phyloP scores from a whole-genome alignment of 1,284 basidiomycete genomes.

The Cutaneotrichosporon dermatis region DNA sequence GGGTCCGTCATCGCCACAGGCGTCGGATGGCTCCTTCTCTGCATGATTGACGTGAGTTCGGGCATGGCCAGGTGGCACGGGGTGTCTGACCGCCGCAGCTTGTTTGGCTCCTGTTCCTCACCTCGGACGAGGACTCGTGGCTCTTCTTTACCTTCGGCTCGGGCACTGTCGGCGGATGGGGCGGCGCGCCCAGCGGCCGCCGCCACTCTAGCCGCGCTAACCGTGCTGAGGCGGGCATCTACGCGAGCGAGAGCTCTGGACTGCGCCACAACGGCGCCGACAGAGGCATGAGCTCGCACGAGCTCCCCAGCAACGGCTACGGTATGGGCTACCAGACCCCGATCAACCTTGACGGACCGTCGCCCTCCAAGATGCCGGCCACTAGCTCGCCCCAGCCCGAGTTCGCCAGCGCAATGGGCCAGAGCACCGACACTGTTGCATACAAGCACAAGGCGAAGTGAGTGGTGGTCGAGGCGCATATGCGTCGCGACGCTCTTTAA shows the following conservation, averaged over 20 bases:
- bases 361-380: neutral
- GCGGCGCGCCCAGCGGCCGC: slow-evolving; percentile 48
- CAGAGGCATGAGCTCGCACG: slow-evolving; percentile 29
- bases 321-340: neutral
- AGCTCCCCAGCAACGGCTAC: slow-evolving; percentile 14
- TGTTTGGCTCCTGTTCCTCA: slow-evolving; percentile 93
- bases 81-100: slow-evolving; percentile 54
- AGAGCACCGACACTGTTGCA: slow-evolving; percentile 12
- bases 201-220: slow-evolving; percentile 7
- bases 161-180: slow-evolving; percentile 78
- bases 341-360: slow-evolving; percentile 4
- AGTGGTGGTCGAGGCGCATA: slow-evolving; percentile 4
- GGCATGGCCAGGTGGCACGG: no score
- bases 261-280: slow-evolving; percentile 21
- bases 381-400: neutral
- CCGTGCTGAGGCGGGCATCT: slow-evolving; percentile 12
- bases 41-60: slow-evolving; percentile 62
- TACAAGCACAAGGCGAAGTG: slow-evolving; percentile 17
- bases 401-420: slow-evolving; percentile 1
- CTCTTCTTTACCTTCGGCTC: slow-evolving; percentile 76
- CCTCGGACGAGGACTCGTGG: slow-evolving; percentile 88
- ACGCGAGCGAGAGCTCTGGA: slow-evolving; percentile 13
- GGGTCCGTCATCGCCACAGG: slow-evolving; percentile 73
- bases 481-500: no score
- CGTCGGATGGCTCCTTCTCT: slow-evolving; percentile 88